Evolutionary conservation across 148 eudicot species (phyloP), one percentile per base, ranked within the genome.

Genomic region (Limonium bicolor): DNA sequence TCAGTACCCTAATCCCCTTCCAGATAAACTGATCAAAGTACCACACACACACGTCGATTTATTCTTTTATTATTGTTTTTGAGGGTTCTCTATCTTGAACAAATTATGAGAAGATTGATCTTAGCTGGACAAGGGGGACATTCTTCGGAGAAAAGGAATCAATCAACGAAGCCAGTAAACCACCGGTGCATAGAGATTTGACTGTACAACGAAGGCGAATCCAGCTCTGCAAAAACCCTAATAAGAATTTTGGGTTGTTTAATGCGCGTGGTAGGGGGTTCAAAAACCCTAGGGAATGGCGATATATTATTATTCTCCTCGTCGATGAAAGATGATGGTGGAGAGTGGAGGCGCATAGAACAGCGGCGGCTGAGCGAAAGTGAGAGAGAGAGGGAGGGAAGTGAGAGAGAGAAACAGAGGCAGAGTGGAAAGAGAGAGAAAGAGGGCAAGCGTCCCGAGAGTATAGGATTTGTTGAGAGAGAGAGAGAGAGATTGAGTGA

Each of bases 111-210:
- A 31, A 18, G 17, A 7, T 3, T 20, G 38, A 26, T 19, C 32
- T 13, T 4, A 27, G 27, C 15, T 5, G 32, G 26, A 13, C 8
- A 11, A 11, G 20, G 17, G 42, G 20, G 30, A 4, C 3, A 4
- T 14, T 22, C 1, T 27, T 25, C 16, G 44, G 17, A 20, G 31
- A 26, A 6, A 27, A 8, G 7, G 36, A 25, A 17, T 54, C 44
- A 76, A 71, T 71, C 78, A 32, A 62, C 77, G 54, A 71, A 76
- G 33, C 68, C 74, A 37, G 58, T 65, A 46, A 65, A 71, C 60
- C 54, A 62, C 44, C 74, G 62, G 55, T 64, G 66, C 66, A 65
- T 65, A 24, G 64, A 53, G 48, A 71, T 49, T 38, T 14, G 6
- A 19, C 41, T 46, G 50, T 48, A 39, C 10, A 49, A 54, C 14